phyloP scores from a whole-genome alignment of 2,329 filamentous ascomycete genomes.

The Cladosporium sp. region DNA sequence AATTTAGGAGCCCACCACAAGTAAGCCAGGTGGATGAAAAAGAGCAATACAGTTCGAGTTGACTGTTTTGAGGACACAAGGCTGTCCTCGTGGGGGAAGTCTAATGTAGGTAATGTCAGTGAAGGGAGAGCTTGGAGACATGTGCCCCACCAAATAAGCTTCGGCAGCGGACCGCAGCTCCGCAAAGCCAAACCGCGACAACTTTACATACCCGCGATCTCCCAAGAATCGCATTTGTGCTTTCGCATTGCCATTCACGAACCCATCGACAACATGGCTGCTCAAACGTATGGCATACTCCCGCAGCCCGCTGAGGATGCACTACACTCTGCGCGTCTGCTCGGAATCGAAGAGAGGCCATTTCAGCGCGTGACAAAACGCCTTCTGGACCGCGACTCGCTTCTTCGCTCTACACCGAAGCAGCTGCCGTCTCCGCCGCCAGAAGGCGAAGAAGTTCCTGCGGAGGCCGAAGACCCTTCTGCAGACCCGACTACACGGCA shows the following conservation, averaged over 20 bases:
- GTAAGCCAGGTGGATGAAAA: background rate
- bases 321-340: slow-evolving; percentile 78
- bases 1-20: background rate
- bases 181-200: background rate
- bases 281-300: slow-evolving; percentile 16
- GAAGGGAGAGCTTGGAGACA: no score
- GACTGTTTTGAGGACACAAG: no score
- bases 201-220: background rate
- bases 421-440: slow-evolving; percentile 62
- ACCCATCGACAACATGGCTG: background rate
- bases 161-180: background rate
- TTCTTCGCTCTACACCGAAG: slow-evolving; percentile 48
- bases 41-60: no score
- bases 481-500: slow-evolving; percentile 27
- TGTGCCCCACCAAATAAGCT: background rate
- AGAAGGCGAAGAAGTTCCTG: slow-evolving; percentile 34
- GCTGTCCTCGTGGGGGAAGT: no score
- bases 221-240: background rate
- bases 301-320: slow-evolving; percentile 45
- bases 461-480: slow-evolving; percentile 38
- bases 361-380: slow-evolving; percentile 85
- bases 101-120: no score
- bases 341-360: slow-evolving; percentile 86
- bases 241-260: background rate
- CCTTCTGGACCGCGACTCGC: slow-evolving; percentile 61